A percentile compares a stretch with the other conserved stretches of the same genome.
Evolutionary conservation across 495 filamentous ascomycete species (phyloP).

Genomic region (Penicillium ochrochloron): DNA sequence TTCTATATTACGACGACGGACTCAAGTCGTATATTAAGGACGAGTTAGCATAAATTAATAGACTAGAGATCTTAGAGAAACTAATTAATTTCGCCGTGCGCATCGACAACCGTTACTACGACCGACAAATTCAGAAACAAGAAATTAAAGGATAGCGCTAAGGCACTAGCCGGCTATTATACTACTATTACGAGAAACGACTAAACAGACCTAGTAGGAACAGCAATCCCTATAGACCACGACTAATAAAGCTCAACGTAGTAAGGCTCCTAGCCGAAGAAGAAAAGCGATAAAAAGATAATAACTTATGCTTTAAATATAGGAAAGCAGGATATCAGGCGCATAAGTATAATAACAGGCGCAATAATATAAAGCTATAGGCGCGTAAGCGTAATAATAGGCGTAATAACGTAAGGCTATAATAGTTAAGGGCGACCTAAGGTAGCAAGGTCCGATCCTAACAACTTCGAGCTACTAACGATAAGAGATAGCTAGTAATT

Average conservation of each 20-base stretch:
- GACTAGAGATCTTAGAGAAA: no score
- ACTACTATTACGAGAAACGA: no score
- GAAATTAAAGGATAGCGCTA: no score
- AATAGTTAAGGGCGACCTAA: neutral
- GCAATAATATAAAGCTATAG: slow-evolving; percentile 2
- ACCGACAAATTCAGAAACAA: no score
- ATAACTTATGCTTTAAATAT: slow-evolving; percentile 1
- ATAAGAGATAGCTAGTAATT: no score
- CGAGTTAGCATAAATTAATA: no score
- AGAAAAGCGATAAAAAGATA: neutral
- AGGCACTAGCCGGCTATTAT: no score
- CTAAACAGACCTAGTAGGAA: neutral
- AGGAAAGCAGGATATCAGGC: neutral
- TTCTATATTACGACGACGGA: no score
- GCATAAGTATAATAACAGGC: neutral
- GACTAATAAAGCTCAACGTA: neutral
- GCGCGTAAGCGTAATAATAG: neutral
- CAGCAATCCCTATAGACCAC: neutral
- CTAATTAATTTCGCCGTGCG: no score
- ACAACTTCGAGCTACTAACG: neutral
- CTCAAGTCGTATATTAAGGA: no score
- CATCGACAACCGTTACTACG: no score
- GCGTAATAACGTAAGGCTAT: neutral
- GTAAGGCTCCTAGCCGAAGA: neutral
- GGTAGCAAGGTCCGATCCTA: neutral